phyloP scores from a whole-genome alignment of 2,329 filamentous ascomycete genomes.

The Penicillium thymicola region DNA sequence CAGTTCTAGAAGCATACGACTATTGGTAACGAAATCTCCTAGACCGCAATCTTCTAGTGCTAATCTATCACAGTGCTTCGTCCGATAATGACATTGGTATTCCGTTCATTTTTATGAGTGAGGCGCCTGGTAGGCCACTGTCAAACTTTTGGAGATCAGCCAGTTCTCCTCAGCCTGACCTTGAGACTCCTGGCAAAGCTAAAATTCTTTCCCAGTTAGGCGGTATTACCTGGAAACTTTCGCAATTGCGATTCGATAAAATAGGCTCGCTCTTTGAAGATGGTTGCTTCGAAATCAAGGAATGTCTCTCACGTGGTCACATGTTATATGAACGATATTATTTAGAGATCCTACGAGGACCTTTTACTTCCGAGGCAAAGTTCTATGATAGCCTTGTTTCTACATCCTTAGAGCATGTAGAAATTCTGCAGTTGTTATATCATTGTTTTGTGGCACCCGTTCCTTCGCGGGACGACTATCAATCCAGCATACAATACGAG shows the following conservation, averaged over 20 bases:
- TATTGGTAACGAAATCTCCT: background rate
- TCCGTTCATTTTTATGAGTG: background rate
- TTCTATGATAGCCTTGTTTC: background rate
- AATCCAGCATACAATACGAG: slow-evolving; percentile 10
- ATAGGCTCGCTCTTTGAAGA: background rate
- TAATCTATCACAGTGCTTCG: background rate
- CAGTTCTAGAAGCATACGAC: background rate
- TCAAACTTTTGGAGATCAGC: background rate
- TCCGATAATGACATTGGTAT: background rate
- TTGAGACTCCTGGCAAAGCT: background rate
- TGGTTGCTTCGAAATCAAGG: background rate
- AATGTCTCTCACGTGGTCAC: background rate
- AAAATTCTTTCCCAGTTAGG: background rate
- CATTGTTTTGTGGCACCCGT: slow-evolving; percentile 18
- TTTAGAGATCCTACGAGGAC: background rate
- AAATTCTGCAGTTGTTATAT: slow-evolving; percentile 13
- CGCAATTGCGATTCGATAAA: background rate
- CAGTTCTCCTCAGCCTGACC: background rate
- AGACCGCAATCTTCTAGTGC: background rate
- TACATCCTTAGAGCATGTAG: slow-evolving; percentile 5
- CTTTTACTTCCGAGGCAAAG: background rate
- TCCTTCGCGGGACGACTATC: slow-evolving; percentile 9
- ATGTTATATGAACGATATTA: background rate
- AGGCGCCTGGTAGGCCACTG: background rate
- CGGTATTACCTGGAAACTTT: background rate